phyloP scores from a whole-genome alignment of 345 rosid genomes.

The Psidium friedrichsthalianum region DNA sequence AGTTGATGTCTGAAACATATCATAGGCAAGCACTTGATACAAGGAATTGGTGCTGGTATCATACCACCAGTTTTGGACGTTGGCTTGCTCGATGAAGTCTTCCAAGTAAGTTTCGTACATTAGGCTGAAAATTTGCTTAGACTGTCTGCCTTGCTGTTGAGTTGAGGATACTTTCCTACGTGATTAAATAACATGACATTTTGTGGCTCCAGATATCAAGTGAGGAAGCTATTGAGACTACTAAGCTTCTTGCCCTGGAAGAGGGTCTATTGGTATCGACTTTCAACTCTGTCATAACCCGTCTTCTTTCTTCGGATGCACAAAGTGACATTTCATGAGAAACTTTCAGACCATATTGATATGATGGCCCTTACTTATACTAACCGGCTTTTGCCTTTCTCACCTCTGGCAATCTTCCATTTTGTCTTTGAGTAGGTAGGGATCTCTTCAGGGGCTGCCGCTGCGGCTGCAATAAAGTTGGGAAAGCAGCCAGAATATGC shows the following conservation, averaged over 20 bases:
- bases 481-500: conserved; percentile 44
- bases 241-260: conserved; percentile 34
- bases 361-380: not conserved
- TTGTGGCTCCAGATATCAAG: conserved; percentile 25
- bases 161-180: not conserved
- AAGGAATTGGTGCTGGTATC: conserved; percentile 54
- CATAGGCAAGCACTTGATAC: conserved; percentile 39
- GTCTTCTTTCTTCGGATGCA: not conserved
- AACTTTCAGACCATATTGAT: not conserved
- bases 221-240: conserved; percentile 37
- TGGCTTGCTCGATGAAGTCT: conserved; percentile 38
- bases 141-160: not conserved
- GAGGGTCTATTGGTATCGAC: conserved; percentile 38
- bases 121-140: not conserved
- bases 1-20: not conserved
- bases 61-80: conserved; percentile 31
- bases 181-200: not conserved
- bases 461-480: conserved; percentile 37
- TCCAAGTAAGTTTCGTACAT: conserved; percentile 17
- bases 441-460: conserved; percentile 52
- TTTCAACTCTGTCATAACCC: not conserved
- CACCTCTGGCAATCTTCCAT: not conserved
- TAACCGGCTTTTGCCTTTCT: not conserved
- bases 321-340: not conserved
- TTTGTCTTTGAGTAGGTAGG: conserved; percentile 22